Evolutionary conservation across 495 filamentous ascomycete genomes (phyloP).

Genomic region (Podospora comata): DNA sequence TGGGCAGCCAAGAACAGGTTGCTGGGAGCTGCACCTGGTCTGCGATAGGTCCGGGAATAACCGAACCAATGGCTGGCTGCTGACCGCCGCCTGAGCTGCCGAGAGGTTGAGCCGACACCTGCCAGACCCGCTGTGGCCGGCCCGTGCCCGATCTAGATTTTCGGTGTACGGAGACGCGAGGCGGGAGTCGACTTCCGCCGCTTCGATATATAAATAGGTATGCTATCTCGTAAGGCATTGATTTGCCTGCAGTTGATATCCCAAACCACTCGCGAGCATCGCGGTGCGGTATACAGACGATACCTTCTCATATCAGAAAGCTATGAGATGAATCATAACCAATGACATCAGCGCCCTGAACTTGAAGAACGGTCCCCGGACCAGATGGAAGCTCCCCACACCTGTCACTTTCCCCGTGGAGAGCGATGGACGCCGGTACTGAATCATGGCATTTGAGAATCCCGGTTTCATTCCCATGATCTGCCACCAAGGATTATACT

Average conservation of each 20-base stretch:
- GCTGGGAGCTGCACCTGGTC: neutral
- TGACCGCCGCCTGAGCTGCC: neutral
- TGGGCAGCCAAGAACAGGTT: neutral
- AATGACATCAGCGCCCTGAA: slow-evolving; percentile 1
- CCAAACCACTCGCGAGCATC: neutral
- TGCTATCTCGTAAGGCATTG: neutral
- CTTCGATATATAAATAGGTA: neutral
- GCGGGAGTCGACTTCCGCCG: slow-evolving; percentile 5
- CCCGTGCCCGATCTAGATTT: slow-evolving; percentile 9
- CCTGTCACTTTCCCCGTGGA: neutral
- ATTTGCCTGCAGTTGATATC: neutral
- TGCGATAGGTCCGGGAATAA: slow-evolving; percentile 6
- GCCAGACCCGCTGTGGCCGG: neutral
- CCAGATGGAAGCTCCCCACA: neutral
- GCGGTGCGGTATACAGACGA: neutral
- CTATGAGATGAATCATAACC: neutral
- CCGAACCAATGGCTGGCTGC: slow-evolving; percentile 2
- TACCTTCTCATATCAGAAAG: neutral
- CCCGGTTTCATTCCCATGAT: neutral
- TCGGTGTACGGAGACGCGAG: slow-evolving; percentile 3
- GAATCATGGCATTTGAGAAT: neutral
- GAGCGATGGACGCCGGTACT: neutral
- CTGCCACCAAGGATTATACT: neutral
- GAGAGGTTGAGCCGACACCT: slow-evolving; percentile 8
- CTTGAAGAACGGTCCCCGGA: neutral